These are phyloP conservation scores for Plantago coronopus DNA, from an alignment of 305 asterid genomes.

Conservation along the genomic window DNA sequence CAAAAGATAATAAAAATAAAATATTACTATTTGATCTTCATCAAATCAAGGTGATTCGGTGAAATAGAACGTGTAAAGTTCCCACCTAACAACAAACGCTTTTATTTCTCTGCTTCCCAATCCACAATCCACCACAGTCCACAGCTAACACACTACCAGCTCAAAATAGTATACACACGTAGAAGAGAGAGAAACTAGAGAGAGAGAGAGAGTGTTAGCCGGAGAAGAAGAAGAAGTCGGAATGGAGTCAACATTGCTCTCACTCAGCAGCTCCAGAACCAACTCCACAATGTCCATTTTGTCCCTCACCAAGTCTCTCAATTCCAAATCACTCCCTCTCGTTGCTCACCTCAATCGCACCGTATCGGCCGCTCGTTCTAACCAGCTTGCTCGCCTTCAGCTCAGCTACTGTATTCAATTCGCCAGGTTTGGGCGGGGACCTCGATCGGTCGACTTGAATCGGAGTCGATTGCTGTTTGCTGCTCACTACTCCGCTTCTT, in stretches of 20 bases:
- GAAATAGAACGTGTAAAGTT: too few species aligned
- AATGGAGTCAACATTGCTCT: slow-evolving; percentile 49
- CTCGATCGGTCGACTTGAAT: not conserved
- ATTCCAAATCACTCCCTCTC: slow-evolving; percentile 38
- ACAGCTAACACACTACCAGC: not conserved
- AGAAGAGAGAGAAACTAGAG: not conserved
- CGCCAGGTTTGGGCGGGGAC: not conserved
- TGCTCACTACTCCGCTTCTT: not conserved
- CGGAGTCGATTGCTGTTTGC: slow-evolving; percentile 1
- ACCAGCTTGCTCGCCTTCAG: not conserved
- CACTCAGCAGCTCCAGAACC: slow-evolving; percentile 24
- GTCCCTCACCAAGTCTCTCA: slow-evolving; percentile 41
- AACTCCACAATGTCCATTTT: slow-evolving; percentile 34
- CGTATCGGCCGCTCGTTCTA: slow-evolving; percentile 26
- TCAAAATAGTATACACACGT: not conserved
- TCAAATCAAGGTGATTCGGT: too few species aligned
- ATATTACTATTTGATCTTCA: not conserved
- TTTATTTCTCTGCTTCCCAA: not conserved
- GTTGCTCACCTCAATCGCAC: slow-evolving; percentile 45
- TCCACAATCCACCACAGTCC: not conserved
- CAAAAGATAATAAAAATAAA: not conserved
- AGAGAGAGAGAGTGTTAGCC: not conserved
- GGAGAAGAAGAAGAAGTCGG: slow-evolving; percentile 12
- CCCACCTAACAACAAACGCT: not conserved
- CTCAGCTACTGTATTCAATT: slow-evolving; percentile 8